phyloP scores from a whole-genome alignment of 176 grass and related monocot species.

The Musa itinerans region DNA sequence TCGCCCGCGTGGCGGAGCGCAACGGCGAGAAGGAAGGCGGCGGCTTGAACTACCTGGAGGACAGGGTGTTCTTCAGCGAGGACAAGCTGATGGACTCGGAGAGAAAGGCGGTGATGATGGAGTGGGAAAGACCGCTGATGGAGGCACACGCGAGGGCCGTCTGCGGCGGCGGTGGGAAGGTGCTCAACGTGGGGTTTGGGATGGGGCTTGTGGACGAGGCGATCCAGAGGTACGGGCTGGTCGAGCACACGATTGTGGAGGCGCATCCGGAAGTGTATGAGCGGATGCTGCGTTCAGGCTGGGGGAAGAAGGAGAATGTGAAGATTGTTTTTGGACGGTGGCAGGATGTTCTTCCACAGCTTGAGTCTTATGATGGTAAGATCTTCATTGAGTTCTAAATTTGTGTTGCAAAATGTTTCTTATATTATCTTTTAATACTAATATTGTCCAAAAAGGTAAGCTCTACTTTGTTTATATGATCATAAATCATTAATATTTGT shows the following conservation, averaged over 20 bases:
- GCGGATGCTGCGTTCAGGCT: conserved; percentile 66
- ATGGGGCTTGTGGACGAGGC: conserved; percentile 94
- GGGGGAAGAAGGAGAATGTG: conserved; percentile 84
- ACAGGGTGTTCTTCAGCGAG: conserved; percentile 75
- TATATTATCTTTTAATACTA: too few relatives aligned
- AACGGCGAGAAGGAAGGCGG: not conserved
- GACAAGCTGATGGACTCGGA: conserved; percentile 75
- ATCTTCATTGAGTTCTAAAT: not conserved
- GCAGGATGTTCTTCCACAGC: conserved; percentile 73
- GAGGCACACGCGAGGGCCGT: conserved; percentile 85
- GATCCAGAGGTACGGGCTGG: conserved; percentile 66
- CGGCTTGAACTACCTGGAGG: conserved; percentile 46
- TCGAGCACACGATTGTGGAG: conserved; percentile 85
- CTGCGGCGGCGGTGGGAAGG: conserved; percentile 43
- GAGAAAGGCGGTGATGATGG: conserved; percentile 96
- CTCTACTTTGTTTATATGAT: too few relatives aligned
- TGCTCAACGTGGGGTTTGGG: conserved; percentile 87
- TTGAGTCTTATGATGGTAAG: conserved; percentile 80
- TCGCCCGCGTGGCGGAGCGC: conserved; percentile 28
- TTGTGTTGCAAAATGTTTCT: too few relatives aligned
- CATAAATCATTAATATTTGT: too few relatives aligned
- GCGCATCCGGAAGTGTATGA: conserved; percentile 76
- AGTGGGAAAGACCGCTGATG: conserved; percentile 92
- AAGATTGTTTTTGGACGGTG: conserved; percentile 75
- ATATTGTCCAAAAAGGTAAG: too few relatives aligned